Base-by-base conservation (phyloP, 345 rosid species). In the Aethionema arabicum region DNA sequence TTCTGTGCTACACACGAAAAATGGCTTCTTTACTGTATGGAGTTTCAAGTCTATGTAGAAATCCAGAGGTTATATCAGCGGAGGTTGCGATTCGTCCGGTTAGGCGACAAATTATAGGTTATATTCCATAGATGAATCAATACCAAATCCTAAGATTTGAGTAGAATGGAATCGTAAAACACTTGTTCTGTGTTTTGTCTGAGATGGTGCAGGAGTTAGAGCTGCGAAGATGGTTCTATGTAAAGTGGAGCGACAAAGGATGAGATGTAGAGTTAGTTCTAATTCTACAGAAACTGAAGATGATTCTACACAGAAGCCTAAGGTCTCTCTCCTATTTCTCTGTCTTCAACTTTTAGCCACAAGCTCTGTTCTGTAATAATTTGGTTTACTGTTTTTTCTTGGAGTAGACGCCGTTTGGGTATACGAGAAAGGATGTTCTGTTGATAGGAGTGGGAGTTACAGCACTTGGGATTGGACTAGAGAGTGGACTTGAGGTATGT, bases 401-500 rank as follows among this genome's bases (percentile, higher is more conserved):
- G 27, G 27, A 21, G 27, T 10, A 37, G 61, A 80, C 83, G 13
- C 90, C 96, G 36, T 92, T 92, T 63, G 96, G 98, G 63, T 85
- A 89, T 77, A 69, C 84, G 46, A 85, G 96, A 74, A 92, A 92
- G 76, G 96, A 92, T 74, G 98, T 89, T 61, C 32, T 92, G 32
- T 67, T 89, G 82, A 86, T 92, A 58, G 98, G 96, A 65, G 37
- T 92, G 5, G 98, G 96, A 66, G 81, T 92, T 54, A 92, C 95
- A 2, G 72, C 76, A 52, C 69, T 82, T 56, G 95, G 96, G 31
- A 8, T 71, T 53, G 98, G 95, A 40, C 72, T 92, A 75, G 80
- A 92, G 78, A 83, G 81, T 75, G 98, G 98, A 66, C 74, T 92
- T 57, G 98, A 92, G 98, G 96, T 92, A 84, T 16, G 15, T 48